Evolutionary conservation across 2,329 filamentous ascomycete species (phyloP), one percentile per base, ranked within the genome.

Genomic region (Aspergillus melleus): DNA sequence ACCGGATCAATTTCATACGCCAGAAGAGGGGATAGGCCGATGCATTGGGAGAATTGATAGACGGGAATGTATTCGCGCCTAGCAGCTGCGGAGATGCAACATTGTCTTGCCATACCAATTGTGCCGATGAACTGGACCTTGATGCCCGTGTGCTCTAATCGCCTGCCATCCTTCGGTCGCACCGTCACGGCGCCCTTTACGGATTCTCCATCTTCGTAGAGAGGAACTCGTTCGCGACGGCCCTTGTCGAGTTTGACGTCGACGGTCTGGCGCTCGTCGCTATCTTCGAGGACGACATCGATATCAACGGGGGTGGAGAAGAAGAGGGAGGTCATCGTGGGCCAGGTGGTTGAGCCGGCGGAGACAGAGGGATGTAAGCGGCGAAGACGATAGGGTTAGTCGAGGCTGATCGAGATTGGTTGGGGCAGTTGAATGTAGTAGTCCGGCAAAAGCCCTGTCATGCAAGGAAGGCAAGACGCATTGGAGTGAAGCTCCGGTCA

Each of bases 61-160:
- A 12, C 4, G 2, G 11, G 11, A 19, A 24, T 42, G 4, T 19
- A 11, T 24, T 19, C 12, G 44, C 44, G 22, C 10, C 10, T 14
- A 47, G 20, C 32, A 39, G 20, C 11, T 24, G 14, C 16, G 30
- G 24, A 29, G 46, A 36, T 20, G 52, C 49, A 49, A 46, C 46
- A 32, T 80, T 64, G 36, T 42, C 36, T n/a, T 42, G 14, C 16
- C 66, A 58, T 81, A 95, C 92, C 92, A 83, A 99, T 99, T 64
- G 93, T 96, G 75, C 95, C 95, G 71, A 99, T 97, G 81, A 99
- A 99, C 77, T 99, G 95, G 71, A 99, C 94, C 81, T 99, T 99
- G 85, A 99, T 97, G 70, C 95, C 95, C 11, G 93, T 98, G 78
- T 99, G 95, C 79, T 99, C 95, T 73, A 99, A 83, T 63, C 95